A percentile compares a stretch with the other conserved stretches of the same genome.
phyloP scores from a whole-genome alignment of 1,139 yeast genomes.

The Citeromyces hawaiiensis region DNA sequence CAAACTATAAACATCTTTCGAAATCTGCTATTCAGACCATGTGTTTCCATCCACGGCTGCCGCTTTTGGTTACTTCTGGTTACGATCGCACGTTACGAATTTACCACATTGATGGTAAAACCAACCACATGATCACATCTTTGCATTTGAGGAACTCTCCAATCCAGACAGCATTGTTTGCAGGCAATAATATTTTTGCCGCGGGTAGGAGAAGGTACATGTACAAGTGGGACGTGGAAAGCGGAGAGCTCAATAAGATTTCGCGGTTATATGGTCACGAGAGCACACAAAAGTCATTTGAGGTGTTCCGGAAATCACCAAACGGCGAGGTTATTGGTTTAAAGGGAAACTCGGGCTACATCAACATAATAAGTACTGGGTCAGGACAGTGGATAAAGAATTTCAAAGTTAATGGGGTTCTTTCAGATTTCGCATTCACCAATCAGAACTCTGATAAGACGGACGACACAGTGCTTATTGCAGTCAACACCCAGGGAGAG shows the following conservation, averaged over 20 bases:
- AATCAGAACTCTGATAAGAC: constrained; percentile 7
- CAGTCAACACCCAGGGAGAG: constrained; percentile 72
- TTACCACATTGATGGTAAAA: constrained; percentile 86
- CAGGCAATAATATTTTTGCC: constrained; percentile 51
- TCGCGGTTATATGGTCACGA: constrained; percentile 90
- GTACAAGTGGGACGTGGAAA: constrained; percentile 80
- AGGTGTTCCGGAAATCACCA: constrained; percentile 62
- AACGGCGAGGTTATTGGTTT: constrained; percentile 64
- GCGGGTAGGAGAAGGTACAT: constrained; percentile 89
- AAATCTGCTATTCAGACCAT: constrained; percentile 73
- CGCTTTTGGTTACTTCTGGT: constrained; percentile 80
- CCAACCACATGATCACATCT: constrained; percentile 71
- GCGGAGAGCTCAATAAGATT: constrained; percentile 55
- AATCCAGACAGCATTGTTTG: constrained; percentile 59
- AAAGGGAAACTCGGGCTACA: constrained; percentile 83
- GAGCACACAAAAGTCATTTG: constrained; percentile 75
- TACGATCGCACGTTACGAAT: constrained; percentile 80
- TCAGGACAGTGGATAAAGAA: constrained; percentile 83
- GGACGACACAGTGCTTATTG: constrained; percentile 41
- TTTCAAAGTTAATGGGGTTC: constrained; percentile 77
- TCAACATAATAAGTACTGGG: constrained; percentile 60
- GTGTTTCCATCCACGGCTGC: constrained; percentile 76
- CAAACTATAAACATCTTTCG: constrained; percentile 56
- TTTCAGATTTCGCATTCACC: constrained; percentile 68
- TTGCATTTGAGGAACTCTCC: constrained; percentile 72